These are phyloP conservation scores for Melastoma candidum DNA, from an alignment of 441 rosid species.

Conservation along the genomic window DNA sequence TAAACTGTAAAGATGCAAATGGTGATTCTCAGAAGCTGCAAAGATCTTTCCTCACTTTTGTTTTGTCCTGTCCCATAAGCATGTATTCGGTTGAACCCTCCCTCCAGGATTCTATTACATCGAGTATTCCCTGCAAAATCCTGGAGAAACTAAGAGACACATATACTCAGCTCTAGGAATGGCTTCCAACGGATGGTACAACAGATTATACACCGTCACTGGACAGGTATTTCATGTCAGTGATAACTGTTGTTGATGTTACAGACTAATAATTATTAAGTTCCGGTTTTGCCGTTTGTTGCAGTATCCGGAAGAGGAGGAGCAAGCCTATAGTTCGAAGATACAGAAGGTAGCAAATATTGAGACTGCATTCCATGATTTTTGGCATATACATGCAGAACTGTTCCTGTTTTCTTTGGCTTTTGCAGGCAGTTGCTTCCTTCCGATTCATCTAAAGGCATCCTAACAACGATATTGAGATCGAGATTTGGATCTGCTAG, in stretches of 20 bases:
- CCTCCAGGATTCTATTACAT: conserved; percentile 76
- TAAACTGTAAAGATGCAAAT: conserved; percentile 53
- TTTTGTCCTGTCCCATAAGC: too few relatives aligned
- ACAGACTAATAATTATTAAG: neutral
- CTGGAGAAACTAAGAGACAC: conserved; percentile 68
- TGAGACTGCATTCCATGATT: too few relatives aligned
- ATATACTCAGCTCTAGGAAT: conserved; percentile 75
- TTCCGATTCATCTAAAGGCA: conserved; percentile 49
- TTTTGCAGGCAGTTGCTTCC: conserved; percentile 63
- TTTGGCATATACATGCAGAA: too few relatives aligned
- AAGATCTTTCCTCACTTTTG: too few relatives aligned
- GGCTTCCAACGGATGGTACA: conserved; percentile 88
- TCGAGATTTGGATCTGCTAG: too few relatives aligned
- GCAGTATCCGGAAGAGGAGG: conserved; percentile 63
- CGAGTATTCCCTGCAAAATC: conserved; percentile 80
- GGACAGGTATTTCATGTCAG: conserved; percentile 46
- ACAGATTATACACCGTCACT: conserved; percentile 81
- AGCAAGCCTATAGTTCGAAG: conserved; percentile 47
- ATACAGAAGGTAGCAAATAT: conserved; percentile 46
- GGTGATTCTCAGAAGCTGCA: conserved; percentile 26
- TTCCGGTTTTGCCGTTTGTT: neutral
- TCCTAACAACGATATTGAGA: too few relatives aligned
- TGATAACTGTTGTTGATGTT: too few relatives aligned
- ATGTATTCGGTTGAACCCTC: neutral
- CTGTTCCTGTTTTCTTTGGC: neutral